A percentile compares a stretch with the other conserved stretches of the same genome.
Conservation (phyloP, 257 asterid genomes). For the Solanum corneliomulleri region DNA sequence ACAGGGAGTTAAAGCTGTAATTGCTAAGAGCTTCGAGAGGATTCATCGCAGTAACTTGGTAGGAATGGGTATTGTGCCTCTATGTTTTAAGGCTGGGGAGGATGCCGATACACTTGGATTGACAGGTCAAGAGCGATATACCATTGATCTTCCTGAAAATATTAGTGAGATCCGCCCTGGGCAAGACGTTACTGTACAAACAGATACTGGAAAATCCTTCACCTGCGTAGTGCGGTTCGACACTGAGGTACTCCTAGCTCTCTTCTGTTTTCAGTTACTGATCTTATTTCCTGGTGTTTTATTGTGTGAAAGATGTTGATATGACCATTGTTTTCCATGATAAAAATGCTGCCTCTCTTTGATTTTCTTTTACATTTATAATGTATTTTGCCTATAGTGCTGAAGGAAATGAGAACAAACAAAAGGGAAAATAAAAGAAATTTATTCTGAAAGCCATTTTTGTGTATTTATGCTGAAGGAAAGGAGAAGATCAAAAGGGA, state of each 20-base stretch:
- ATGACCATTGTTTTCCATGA: neutral
- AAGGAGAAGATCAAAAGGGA: neutral
- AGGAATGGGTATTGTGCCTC: constrained; percentile 92
- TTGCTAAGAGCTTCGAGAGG: constrained; percentile 89
- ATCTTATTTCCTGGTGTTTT: neutral
- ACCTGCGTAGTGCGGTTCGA: constrained; percentile 82
- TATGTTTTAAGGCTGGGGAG: constrained; percentile 92
- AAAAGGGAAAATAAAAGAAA: neutral
- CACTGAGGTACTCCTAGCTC: constrained; percentile 56
- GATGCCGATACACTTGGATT: constrained; percentile 84
- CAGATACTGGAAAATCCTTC: constrained; percentile 73
- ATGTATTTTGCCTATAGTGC: neutral
- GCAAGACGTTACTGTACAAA: constrained; percentile 63
- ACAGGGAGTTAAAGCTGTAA: constrained; percentile 97
- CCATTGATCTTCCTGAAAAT: constrained; percentile 73
- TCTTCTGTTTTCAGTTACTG: neutral
- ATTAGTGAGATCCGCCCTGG: constrained; percentile 81
- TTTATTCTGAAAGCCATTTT: neutral
- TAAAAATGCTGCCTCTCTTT: neutral
- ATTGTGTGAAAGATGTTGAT: neutral
- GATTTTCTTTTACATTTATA: neutral
- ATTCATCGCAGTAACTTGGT: constrained; percentile 95
- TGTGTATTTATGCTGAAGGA: neutral
- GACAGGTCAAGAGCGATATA: constrained; percentile 88
- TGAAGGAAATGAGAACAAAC: neutral